Conservation (phyloP, 1,139 yeast species). For the Keqinozyma sinolaborantium region DNA sequence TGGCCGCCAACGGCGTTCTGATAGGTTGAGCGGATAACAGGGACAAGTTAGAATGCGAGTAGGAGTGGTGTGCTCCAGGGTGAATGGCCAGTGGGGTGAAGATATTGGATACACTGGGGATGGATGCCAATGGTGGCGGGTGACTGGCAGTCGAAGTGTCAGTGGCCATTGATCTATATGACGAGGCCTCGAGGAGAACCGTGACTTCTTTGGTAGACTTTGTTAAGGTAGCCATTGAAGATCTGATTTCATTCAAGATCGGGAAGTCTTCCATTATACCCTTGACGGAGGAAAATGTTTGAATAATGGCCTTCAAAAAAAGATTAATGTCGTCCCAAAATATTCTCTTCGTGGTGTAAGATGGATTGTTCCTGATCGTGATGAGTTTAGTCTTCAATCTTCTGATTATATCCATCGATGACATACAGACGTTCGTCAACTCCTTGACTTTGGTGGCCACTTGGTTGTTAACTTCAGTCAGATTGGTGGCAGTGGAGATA, state of each 20-base stretch:
- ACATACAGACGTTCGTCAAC: constrained; percentile 70
- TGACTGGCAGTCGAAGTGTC: constrained; percentile 14
- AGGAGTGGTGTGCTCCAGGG: constrained; percentile 16
- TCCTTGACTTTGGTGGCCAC: constrained; percentile 72
- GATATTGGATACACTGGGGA: constrained; percentile 32
- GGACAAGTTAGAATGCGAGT: constrained; percentile 9
- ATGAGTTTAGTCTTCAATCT: constrained; percentile 57
- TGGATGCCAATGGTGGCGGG: constrained; percentile 25
- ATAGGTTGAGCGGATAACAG: constrained; percentile 20
- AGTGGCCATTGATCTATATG: constrained; percentile 35
- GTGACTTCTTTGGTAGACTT: constrained; percentile 91
- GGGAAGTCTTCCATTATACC: constrained; percentile 81
- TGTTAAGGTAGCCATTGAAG: constrained; percentile 76
- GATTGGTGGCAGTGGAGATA: constrained; percentile 24
- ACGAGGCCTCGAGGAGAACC: constrained; percentile 60
- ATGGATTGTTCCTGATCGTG: constrained; percentile 47
- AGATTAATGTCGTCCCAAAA: constrained; percentile 88
- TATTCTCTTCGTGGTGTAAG: constrained; percentile 55
- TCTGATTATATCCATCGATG: constrained; percentile 78
- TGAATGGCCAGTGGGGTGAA: constrained; percentile 33
- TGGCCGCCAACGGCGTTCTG: constrained; percentile 32
- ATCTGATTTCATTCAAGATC: constrained; percentile 72
- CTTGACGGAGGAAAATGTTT: constrained; percentile 79
- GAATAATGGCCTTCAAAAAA: constrained; percentile 79
- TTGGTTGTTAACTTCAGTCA: constrained; percentile 17